Evolutionary conservation across 2,329 filamentous ascomycete species (phyloP).

Genomic region (Neofusicoccum kwambonambiense): DNA sequence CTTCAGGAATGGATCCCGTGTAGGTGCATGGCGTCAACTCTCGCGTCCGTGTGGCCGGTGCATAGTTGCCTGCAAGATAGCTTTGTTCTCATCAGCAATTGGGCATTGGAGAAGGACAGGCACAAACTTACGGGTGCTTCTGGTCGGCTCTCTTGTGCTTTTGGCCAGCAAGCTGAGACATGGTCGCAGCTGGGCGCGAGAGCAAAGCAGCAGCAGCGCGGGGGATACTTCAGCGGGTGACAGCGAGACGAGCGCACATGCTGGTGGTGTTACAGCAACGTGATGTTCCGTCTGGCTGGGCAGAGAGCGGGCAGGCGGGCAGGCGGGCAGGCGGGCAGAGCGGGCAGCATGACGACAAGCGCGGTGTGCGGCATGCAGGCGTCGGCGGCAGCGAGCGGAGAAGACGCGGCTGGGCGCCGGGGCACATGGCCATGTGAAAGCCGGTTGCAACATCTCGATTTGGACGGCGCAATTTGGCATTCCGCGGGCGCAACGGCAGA

Average conservation of each 20-base stretch:
- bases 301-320: neutral
- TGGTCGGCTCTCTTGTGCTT: conserved; percentile 27
- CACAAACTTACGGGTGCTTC: conserved; percentile 41
- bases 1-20: conserved; percentile 60
- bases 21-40: conserved; percentile 58
- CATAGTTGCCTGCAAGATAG: conserved; percentile 68
- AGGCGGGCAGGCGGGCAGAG: neutral
- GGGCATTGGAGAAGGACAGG: neutral
- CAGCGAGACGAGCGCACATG: neutral
- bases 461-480: neutral
- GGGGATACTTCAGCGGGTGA: neutral
- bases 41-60: conserved; percentile 59
- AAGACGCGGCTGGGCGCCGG: neutral
- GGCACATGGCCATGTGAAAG: neutral
- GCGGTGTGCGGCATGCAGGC: neutral
- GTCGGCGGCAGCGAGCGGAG: neutral
- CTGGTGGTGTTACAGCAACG: neutral
- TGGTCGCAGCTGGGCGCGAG: neutral
- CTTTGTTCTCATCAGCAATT: conserved; percentile 29
- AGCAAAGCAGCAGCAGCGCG: neutral
- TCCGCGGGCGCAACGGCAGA: neutral
- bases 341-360: neutral
- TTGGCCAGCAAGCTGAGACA: neutral
- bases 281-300: neutral
- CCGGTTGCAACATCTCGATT: neutral